phyloP scores from a whole-genome alignment of 208 protist genomes.

The Acanthamoeba royreba region DNA sequence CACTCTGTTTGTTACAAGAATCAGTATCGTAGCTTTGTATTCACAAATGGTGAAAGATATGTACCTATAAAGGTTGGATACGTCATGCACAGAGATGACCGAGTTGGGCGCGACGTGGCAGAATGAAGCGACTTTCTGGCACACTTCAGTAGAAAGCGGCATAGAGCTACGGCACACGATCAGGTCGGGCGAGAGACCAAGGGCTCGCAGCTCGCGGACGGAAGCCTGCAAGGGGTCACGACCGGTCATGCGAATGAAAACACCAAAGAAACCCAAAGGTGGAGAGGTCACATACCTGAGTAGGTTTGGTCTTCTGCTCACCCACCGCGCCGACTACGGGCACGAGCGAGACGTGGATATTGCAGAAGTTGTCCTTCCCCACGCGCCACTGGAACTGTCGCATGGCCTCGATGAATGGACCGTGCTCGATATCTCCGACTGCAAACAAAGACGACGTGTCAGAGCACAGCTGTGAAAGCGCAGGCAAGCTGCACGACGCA shows the following conservation, averaged over 20 bases:
- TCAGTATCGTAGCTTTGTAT: not conserved
- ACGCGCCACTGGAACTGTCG: slow-evolving; percentile 89
- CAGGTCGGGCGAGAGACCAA: slow-evolving; percentile 97
- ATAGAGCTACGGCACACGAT: slow-evolving; percentile 95
- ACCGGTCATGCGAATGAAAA: not conserved
- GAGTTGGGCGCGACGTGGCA: slow-evolving; percentile 93
- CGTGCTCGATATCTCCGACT: slow-evolving; percentile 98
- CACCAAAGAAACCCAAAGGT: no score
- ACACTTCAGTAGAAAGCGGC: slow-evolving; percentile 82
- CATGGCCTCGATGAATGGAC: slow-evolving; percentile 98
- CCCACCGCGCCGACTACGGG: slow-evolving; percentile 81
- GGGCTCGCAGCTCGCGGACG: slow-evolving; percentile 91
- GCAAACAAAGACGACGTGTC: slow-evolving; percentile 77
- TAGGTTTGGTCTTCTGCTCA: slow-evolving; percentile 99
- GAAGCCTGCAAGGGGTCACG: not conserved
- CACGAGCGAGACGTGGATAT: slow-evolving; percentile 69
- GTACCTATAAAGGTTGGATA: slow-evolving; percentile 93
- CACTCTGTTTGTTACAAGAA: not conserved
- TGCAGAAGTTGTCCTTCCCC: slow-evolving; percentile 81
- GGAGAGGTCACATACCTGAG: slow-evolving; percentile 91
- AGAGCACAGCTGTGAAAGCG: not conserved
- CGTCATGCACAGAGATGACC: slow-evolving; percentile 95
- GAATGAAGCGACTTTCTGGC: slow-evolving; percentile 94
- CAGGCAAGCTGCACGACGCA: not conserved
- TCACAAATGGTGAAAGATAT: not conserved